These are phyloP conservation scores for Aureobasidium sp. DNA, from an alignment of 2,329 filamentous ascomycete species.

Conservation along the genomic window DNA sequence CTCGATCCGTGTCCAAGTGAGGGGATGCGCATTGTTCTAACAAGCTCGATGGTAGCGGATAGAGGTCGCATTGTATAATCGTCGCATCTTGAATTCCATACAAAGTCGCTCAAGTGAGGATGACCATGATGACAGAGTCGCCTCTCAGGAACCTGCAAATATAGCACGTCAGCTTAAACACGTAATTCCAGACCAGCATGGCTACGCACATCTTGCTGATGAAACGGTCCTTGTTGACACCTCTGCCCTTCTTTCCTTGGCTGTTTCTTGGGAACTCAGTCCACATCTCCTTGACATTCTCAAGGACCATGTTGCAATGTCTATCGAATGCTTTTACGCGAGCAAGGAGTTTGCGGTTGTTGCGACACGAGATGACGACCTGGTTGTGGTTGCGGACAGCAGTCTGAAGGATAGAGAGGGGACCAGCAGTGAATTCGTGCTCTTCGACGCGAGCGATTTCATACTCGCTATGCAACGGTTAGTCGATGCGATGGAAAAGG, in stretches of 20 bases:
- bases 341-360: conserved; percentile 95
- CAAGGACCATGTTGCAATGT: conserved; percentile 98
- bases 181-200: neutral
- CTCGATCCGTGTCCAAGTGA: neutral
- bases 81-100: neutral
- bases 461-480: conserved; percentile 58
- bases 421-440: conserved; percentile 70
- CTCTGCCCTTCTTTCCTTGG: conserved; percentile 78
- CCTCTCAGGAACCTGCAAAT: conserved; percentile 56
- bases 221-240: conserved; percentile 96
- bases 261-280: conserved; percentile 80
- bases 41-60: neutral
- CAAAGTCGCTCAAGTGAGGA: conserved; percentile 56
- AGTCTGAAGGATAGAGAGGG: conserved; percentile 90
- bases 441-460: conserved; percentile 76
- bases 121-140: conserved; percentile 76
- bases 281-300: conserved; percentile 99
- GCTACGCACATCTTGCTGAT: conserved; percentile 83
- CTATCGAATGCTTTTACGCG: conserved; percentile 98
- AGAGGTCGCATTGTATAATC: neutral
- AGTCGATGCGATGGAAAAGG: conserved; percentile 13
- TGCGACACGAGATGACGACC: conserved; percentile 93
- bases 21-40: neutral
- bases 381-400: conserved; percentile 91
- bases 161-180: neutral